phyloP scores from a whole-genome alignment of 805 yeast species.

The Monosporozyma aerobia region DNA sequence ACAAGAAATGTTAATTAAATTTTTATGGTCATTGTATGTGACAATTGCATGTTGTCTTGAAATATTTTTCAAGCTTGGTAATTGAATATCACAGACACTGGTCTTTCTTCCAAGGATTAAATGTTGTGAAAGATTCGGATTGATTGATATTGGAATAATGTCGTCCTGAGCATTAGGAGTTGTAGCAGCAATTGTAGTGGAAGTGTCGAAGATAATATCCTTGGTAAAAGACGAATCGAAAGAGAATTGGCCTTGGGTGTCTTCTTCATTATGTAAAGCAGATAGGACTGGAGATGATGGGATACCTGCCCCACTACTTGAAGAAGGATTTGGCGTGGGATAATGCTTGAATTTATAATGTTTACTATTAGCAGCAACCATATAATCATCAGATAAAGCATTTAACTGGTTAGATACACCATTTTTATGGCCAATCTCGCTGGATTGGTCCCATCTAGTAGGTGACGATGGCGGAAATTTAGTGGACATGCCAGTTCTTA shows the following conservation, averaged over 20 bases:
- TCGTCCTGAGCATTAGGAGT: neutral
- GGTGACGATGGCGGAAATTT: conserved; percentile 33
- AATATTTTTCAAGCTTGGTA: conserved; percentile 26
- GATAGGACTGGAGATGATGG: conserved; percentile 26
- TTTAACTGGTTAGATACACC: neutral
- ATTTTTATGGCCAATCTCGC: neutral
- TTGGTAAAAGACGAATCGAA: neutral
- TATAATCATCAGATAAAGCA: neutral
- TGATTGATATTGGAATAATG: conserved; percentile 8
- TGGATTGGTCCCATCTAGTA: conserved; percentile 8
- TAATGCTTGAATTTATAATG: conserved; percentile 20
- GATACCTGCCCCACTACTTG: conserved; percentile 36
- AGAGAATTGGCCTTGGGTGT: neutral
- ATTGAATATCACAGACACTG: conserved; percentile 22
- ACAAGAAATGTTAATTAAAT: conserved; percentile 51
- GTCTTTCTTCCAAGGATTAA: conserved; percentile 26
- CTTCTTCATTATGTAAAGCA: conserved; percentile 4
- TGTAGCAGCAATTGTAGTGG: neutral
- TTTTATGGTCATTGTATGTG: conserved; percentile 33
- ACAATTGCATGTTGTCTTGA: conserved; percentile 29
- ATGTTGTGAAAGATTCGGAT: conserved; percentile 14
- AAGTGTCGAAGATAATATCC: neutral
- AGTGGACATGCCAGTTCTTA: neutral
- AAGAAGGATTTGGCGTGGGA: conserved; percentile 71
- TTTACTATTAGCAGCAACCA: neutral